phyloP scores from a whole-genome alignment of 306 rosid species.

The Cercis canadensis region DNA sequence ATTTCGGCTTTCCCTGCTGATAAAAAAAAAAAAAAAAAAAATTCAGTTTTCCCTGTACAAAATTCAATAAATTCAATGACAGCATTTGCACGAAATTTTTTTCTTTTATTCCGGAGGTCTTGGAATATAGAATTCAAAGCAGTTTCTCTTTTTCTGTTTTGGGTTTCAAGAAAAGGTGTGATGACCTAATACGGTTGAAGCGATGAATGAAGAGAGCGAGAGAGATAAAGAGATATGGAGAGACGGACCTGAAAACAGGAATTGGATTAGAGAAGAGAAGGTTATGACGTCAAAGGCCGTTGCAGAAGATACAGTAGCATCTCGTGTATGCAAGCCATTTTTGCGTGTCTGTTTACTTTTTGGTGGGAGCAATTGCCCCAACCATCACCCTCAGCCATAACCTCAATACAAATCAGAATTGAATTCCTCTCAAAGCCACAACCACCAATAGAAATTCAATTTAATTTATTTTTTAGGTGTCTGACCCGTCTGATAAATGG shows the following conservation, averaged over 20 bases:
- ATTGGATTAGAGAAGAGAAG: not conserved
- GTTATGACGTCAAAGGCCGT: slow-evolving; percentile 12
- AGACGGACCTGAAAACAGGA: not conserved
- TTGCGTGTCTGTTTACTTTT: not conserved
- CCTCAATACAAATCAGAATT: not conserved
- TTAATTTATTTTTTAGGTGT: too few relatives aligned
- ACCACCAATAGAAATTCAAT: not conserved
- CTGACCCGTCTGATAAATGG: too few relatives aligned
- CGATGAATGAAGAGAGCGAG: not conserved
- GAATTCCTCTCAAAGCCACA: not conserved
- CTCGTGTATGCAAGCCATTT: not conserved
- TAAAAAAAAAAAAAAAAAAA: too few relatives aligned
- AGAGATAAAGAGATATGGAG: not conserved
- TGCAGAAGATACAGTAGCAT: slow-evolving; percentile 1
- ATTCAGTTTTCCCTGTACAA: too few relatives aligned
- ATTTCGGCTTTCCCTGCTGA: not conserved
- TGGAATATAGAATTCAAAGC: not conserved
- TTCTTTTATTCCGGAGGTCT: not conserved
- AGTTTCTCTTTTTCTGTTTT: not conserved
- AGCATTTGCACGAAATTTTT: not conserved
- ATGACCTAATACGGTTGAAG: not conserved
- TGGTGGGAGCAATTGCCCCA: slow-evolving; percentile 35
- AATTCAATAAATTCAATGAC: not conserved
- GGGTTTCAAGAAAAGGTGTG: not conserved
- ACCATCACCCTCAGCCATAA: slow-evolving; percentile 10